Evolutionary conservation across 2,329 filamentous ascomycete genomes (phyloP).

Genomic region (Fusarium sp.): DNA sequence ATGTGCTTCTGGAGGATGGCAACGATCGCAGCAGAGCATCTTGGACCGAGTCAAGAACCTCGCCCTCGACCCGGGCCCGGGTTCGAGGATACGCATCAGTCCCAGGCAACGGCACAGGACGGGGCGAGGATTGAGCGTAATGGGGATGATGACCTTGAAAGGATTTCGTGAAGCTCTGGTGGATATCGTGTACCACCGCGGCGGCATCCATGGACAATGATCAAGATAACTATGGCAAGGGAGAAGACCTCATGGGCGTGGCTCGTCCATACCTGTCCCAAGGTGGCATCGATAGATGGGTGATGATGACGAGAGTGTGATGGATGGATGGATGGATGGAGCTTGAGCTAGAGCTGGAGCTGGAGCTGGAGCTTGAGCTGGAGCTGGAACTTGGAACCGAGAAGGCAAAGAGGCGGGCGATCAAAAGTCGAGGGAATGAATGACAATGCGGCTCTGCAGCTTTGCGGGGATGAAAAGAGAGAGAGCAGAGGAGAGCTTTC

Average conservation of each 20-base stretch:
- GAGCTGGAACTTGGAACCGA: neutral
- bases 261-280: conserved; percentile 32
- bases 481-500: conserved; percentile 1
- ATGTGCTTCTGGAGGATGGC: conserved; percentile 36
- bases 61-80: conserved; percentile 15
- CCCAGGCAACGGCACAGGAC: conserved; percentile 28
- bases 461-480: conserved; percentile 10
- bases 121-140: conserved; percentile 18
- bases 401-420: neutral
- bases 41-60: conserved; percentile 19
- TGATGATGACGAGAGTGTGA: conserved; percentile 18
- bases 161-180: conserved; percentile 23
- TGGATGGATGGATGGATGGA: neutral
- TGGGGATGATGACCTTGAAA: conserved; percentile 20
- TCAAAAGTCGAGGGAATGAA: conserved; percentile 12
- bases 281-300: conserved; percentile 15
- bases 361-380: neutral
- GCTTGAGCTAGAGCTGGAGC: neutral
- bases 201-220: conserved; percentile 35
- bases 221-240: conserved; percentile 26
- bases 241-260: conserved; percentile 33
- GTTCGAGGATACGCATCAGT: conserved; percentile 21
- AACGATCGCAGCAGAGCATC: conserved; percentile 29
- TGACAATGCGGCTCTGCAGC: conserved; percentile 29
- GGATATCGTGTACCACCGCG: conserved; percentile 29